phyloP scores from a whole-genome alignment of 805 yeast genomes.

The Wickerhamomyces tratensis region DNA sequence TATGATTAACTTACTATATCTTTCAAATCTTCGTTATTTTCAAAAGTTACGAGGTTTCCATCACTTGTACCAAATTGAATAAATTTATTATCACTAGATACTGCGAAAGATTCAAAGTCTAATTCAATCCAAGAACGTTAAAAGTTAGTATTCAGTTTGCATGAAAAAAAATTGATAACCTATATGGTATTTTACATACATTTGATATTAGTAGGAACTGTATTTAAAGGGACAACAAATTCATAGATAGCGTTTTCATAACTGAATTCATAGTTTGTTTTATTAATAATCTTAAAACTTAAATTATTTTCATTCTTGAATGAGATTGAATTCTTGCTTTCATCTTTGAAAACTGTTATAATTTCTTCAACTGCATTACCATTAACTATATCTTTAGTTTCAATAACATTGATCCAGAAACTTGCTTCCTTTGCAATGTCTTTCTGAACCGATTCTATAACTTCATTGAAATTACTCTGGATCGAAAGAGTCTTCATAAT shows the following conservation, averaged over 20 bases:
- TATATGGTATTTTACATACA: too few relatives aligned
- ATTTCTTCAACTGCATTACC: constrained; percentile 19
- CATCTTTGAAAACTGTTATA: constrained; percentile 13
- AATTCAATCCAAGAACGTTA: too few relatives aligned
- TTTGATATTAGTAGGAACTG: too few relatives aligned
- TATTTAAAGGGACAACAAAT: too few relatives aligned
- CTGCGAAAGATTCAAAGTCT: too few relatives aligned
- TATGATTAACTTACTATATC: constrained; percentile 1
- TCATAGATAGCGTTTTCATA: too few relatives aligned
- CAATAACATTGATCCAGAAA: constrained; percentile 33
- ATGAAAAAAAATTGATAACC: too few relatives aligned
- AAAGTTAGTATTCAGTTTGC: too few relatives aligned
- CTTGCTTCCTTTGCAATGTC: constrained; percentile 18
- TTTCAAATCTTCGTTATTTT: constrained; percentile 18
- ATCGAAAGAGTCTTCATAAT: constrained; percentile 6
- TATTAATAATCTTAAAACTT: constrained; percentile 12
- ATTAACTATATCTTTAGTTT: constrained; percentile 9
- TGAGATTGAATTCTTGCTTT: constrained; percentile 6
- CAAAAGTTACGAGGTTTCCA: constrained; percentile 20
- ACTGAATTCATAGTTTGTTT: too few relatives aligned
- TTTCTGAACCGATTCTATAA: constrained; percentile 25
- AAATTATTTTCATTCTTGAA: constrained; percentile 10
- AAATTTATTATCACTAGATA: too few relatives aligned
- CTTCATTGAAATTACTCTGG: constrained; percentile 37
- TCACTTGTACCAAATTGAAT: background rate